Base-by-base conservation (phyloP, 176 grass and related monocot genomes). In the Phoenix roebelenii region DNA sequence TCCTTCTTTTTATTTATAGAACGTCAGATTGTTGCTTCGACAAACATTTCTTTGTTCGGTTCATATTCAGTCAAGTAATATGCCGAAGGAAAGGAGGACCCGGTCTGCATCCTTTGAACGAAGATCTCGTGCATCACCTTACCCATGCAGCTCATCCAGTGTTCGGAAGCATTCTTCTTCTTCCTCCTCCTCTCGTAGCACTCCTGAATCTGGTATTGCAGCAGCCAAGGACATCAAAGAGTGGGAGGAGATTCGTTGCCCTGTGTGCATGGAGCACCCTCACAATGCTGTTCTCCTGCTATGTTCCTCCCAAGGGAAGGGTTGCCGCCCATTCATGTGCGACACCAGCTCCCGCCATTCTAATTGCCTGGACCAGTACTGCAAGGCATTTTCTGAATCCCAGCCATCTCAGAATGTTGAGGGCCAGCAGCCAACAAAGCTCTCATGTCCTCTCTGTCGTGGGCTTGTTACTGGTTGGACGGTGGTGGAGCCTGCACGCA, bases 261-360 rank as follows among this genome's bases (percentile, higher is more conserved):
- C 80, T 20, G 91, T 95, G 26, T 95, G 91, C 72, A 90, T 95
- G 91, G 91, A 95, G 24, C 86, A 95, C 50, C 91, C 90, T 2
- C 91, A 95, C 80, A 90, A 90, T 3, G 80, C 91, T 1, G 80
- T 95, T 30, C 62, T 95, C 29, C 91, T 95, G 0, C 44, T 81
- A 18, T 95, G 91, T 54, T 90, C 91, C 0, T 90, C 91, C 1
- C 67, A 84, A 0, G 78, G 87, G 24, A 90, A 84, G 50, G 91
- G 91, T 10, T 95, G 91, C 65, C 91, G 75, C 28, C 79, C 91
- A 25, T 95, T 87, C 68, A 70, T 95, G 69, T 95, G 91, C 3
- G 75, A 95, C 50, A 95, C 86, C 1, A 90, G 86, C 39, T 78
- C 72, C 50, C 68, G 80, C 1, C 83, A 84, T 52, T 95, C 91